These are phyloP conservation scores for Pythium myriotylum DNA, from an alignment of 352 stramenopile species.

Conservation along the genomic window DNA sequence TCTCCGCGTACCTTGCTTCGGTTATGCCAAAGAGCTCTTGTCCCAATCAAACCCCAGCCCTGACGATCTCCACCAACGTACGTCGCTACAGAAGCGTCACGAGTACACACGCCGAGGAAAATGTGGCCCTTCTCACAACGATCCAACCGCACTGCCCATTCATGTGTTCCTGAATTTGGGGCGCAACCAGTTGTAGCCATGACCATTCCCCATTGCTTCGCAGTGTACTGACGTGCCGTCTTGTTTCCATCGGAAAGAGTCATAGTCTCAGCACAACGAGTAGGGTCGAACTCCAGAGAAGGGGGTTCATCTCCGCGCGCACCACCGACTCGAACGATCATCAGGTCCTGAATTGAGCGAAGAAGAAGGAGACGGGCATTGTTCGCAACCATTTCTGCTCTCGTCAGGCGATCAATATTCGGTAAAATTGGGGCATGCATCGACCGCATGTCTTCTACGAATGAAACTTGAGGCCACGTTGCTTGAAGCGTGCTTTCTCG, in stretches of 20 bases:
- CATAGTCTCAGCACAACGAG: slow-evolving; percentile 88
- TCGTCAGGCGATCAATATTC: slow-evolving; percentile 51
- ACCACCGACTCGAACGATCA: slow-evolving; percentile 78
- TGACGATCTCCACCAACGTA: slow-evolving; percentile 90
- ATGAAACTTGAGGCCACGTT: slow-evolving; percentile 59
- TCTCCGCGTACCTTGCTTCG: slow-evolving; percentile 88
- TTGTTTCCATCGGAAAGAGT: slow-evolving; percentile 82
- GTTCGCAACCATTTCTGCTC: slow-evolving; percentile 10
- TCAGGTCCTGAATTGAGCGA: slow-evolving; percentile 83
- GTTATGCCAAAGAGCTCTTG: slow-evolving; percentile 88
- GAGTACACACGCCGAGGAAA: slow-evolving; percentile 87
- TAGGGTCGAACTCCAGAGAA: slow-evolving; percentile 85
- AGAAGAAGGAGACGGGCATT: slow-evolving; percentile 72
- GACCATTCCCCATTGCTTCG: slow-evolving; percentile 91
- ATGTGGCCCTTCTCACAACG: slow-evolving; percentile 90
- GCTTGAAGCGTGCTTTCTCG: slow-evolving; percentile 66
- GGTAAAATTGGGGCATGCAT: slow-evolving; percentile 68
- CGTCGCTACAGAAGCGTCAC: slow-evolving; percentile 84
- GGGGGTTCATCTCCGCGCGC: slow-evolving; percentile 73
- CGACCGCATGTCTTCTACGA: slow-evolving; percentile 62
- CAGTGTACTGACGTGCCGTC: slow-evolving; percentile 88
- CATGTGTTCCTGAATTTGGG: slow-evolving; percentile 84
- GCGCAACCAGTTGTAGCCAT: slow-evolving; percentile 85
- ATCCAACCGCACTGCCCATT: slow-evolving; percentile 87
- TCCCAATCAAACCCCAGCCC: slow-evolving; percentile 89